Evolutionary conservation across 2,329 filamentous ascomycete genomes (phyloP).

Genomic region (Cryoendolithus antarcticus): DNA sequence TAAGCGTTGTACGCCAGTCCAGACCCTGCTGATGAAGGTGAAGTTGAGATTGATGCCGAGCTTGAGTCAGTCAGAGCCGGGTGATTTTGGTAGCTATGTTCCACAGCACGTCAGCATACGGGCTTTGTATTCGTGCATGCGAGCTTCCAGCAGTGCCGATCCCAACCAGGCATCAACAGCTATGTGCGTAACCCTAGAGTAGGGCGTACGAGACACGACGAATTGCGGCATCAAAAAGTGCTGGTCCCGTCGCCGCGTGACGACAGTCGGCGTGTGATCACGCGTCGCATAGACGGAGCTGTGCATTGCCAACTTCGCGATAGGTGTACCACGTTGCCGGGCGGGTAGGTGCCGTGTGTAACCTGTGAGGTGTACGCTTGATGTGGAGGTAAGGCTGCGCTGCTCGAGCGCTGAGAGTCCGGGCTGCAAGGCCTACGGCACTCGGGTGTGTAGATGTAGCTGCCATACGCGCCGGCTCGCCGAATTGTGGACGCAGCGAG

Average conservation of each 20-base stretch:
- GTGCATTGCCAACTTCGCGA: too few relatives aligned
- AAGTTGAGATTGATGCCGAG: conserved; percentile 41
- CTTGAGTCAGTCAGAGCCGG: conserved; percentile 44
- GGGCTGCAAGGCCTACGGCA: conserved; percentile 4
- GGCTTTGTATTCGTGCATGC: conserved; percentile 2
- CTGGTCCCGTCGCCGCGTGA: conserved; percentile 2
- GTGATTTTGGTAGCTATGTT: conserved; percentile 37
- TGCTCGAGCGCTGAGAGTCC: conserved; percentile 3
- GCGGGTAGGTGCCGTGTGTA: neutral
- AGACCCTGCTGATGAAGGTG: conserved; percentile 39
- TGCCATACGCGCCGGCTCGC: conserved; percentile 2
- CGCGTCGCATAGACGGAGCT: too few relatives aligned
- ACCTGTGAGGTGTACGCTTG: conserved; percentile 4
- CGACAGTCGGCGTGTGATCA: conserved; percentile 6
- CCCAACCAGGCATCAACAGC: conserved; percentile 1
- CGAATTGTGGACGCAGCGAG: neutral
- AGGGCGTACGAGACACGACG: neutral
- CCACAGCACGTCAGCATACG: conserved; percentile 4
- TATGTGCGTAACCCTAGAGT: neutral
- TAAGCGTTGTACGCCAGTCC: conserved; percentile 31
- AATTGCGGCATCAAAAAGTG: conserved; percentile 1
- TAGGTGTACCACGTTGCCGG: too few relatives aligned
- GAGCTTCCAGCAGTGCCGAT: conserved; percentile 1
- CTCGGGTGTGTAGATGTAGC: conserved; percentile 2
- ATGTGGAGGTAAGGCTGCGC: conserved; percentile 4